Evolutionary conservation across 1,284 basidiomycete genomes (phyloP).

Genomic region (Cryptococcus sp.): DNA sequence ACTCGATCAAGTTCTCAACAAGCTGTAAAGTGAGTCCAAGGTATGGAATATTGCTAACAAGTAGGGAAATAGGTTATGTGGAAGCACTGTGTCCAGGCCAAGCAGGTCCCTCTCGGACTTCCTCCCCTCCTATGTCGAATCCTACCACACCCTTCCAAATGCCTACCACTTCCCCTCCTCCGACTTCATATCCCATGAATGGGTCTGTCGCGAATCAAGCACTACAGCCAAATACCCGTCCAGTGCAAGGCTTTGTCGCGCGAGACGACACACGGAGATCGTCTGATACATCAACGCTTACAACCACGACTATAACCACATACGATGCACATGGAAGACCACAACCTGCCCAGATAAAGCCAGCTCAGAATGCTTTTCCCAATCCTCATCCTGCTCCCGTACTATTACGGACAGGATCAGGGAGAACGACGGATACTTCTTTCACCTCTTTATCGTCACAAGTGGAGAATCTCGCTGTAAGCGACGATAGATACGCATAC

Average conservation of each 20-base stretch:
- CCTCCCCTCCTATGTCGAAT: not conserved
- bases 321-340: constrained; percentile 18
- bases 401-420: not conserved
- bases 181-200: constrained; percentile 4
- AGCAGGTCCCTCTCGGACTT: not conserved
- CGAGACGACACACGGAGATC: constrained; percentile 19
- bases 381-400: not conserved
- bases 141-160: constrained; percentile 1
- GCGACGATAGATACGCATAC: not conserved
- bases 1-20: constrained; percentile 29
- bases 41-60: not conserved
- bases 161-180: not conserved
- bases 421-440: not conserved
- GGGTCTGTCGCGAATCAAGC: not conserved
- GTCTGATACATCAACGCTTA: constrained; percentile 24
- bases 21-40: constrained; percentile 33
- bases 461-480: not conserved
- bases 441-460: not conserved
- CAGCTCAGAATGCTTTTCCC: not conserved
- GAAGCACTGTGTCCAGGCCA: constrained; percentile 32
- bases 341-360: constrained; percentile 5
- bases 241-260: constrained; percentile 24
- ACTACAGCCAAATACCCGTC: not conserved
- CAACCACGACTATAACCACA: constrained; percentile 26
- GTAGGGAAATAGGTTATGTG: constrained; percentile 13